Conservation (phyloP, 2,329 filamentous ascomycete genomes). For the Fusarium burgessii region DNA sequence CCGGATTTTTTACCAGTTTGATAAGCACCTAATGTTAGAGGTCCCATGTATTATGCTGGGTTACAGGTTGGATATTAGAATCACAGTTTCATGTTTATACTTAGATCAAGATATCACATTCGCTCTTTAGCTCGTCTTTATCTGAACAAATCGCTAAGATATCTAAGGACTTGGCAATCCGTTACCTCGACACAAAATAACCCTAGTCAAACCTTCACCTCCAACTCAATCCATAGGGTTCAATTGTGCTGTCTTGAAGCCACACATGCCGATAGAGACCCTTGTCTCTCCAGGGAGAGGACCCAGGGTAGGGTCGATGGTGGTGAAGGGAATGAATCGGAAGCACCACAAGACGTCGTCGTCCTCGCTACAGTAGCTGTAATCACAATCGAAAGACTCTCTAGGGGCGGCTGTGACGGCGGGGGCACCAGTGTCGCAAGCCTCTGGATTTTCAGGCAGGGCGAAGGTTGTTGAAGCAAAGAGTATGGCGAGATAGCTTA, state of each 20-base stretch:
- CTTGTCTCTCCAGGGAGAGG: conserved; percentile 54
- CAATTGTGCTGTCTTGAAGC: conserved; percentile 13
- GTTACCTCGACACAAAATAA: neutral
- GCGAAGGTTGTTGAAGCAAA: conserved; percentile 15
- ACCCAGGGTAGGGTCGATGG: conserved; percentile 50
- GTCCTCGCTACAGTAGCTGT: conserved; percentile 53
- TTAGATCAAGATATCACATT: conserved; percentile 27
- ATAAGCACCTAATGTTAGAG: conserved; percentile 5
- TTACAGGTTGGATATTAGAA: conserved; percentile 11
- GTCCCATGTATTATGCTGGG: conserved; percentile 7
- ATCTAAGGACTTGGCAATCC: neutral
- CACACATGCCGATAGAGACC: conserved; percentile 50
- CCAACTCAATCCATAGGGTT: neutral
- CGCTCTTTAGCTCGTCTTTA: conserved; percentile 9
- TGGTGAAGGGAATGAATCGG: conserved; percentile 54
- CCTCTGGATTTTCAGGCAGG: conserved; percentile 10
- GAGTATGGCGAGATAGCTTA: conserved; percentile 15
- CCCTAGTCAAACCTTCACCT: neutral
- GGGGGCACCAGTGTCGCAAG: neutral
- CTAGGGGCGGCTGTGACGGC: conserved; percentile 21
- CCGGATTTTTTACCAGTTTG: neutral
- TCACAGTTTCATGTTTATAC: conserved; percentile 2
- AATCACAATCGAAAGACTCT: conserved; percentile 48
- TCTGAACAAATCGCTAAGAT: neutral
- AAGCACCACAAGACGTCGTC: conserved; percentile 53